Evolutionary conservation across 2,329 filamentous ascomycete genomes (phyloP), one percentile per base, ranked within the genome.

Genomic region (Phialophora verrucosa): DNA sequence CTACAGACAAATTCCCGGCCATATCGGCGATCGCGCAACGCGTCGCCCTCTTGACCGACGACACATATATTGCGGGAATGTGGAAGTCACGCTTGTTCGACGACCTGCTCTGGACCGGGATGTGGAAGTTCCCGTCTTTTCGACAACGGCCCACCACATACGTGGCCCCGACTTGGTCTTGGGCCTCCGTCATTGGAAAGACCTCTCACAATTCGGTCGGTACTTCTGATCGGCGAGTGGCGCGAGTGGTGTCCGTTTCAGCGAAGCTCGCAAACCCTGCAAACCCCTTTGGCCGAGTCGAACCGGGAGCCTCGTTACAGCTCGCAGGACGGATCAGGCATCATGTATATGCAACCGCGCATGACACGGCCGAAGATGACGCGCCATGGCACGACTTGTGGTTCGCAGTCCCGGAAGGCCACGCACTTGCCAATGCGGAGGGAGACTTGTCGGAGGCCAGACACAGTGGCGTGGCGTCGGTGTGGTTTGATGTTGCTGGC

Each of bases 81-180:
- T 59, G 56, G 56, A 47, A 35, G 25, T 59, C 56, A 6, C n/a
- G 38, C 11, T 20, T 59, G 12, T 55, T 55, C 25, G 53, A 55
- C 29, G 53, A 35, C 17, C 29, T 55, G 53, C 29, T 55, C 1
- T 55, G 53, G 53, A 55, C 53, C 29, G 53, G 53, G 53, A 17
- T 55, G 53, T 55, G 53, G 53, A 55, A 55, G 29, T 55, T 55
- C 29, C 53, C 53, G 17, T 55, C 53, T 20, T 55, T 29, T 32
- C 25, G 53, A 55, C 11, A 29, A 55, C 53, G 53, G 17, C 29
- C 53, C 8, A 20, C 25, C 29, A 32, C 6, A 10, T 55, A 55
- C 29, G 53, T 55, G 25, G 53, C 53, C 29, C 53, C 53, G 3
- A 31, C 53, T n/a, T 55, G 53, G 53, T 55, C 53, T 17, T 55